Evolutionary conservation across 2,329 filamentous ascomycete species (phyloP), one percentile per base, ranked within the genome.

Genomic region (Mollisia scopiformis): DNA sequence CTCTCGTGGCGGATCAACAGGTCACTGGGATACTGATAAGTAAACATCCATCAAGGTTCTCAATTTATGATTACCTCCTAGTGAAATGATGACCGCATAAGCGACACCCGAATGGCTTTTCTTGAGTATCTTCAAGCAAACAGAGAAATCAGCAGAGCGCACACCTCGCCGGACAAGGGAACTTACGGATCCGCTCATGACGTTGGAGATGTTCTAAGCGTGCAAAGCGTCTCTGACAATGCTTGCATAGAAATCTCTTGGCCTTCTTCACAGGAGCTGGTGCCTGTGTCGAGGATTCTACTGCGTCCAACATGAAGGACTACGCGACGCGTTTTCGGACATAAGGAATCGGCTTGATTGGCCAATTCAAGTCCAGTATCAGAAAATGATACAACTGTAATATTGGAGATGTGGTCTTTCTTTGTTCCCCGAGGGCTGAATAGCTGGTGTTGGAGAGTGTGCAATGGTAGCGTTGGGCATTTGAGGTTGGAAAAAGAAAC

Each of bases 151-250:
- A 23, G 35, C n/a, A 41, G 35, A 4, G n/a, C 4, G 19, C 16
- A 27, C 2, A 1, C 35, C 11, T 4, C 21, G 4, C 3, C 30
- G 25, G n/a, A 21, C 19, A 7, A 2, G 4, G 19, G 4, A 10
- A 23, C 59, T 28, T 53, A 62, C 59, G 85, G 30, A 84, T 87
- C 65, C 84, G 80, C 73, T 87, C 84, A 72, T 88, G 85, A 71
- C 85, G 79, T 73, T 87, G 84, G 54, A 88, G 83, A 74, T 88
- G 85, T 73, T 88, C 85, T 68, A 87, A 83, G 69, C 85, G 83
- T 73, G 84, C 82, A 73, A 88, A 88, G 64, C 82, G 80, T 71
- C 87, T 87, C 75, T 80, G 84, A 74, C 85, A 88, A 69, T 85
- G 86, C 71, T 84, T 84, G 79, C 85, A 88, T 59, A 31, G 47